Evolutionary conservation across 2,329 filamentous ascomycete species (phyloP), one percentile per base, ranked within the genome.

Genomic region (Colletotrichum endophyticum): DNA sequence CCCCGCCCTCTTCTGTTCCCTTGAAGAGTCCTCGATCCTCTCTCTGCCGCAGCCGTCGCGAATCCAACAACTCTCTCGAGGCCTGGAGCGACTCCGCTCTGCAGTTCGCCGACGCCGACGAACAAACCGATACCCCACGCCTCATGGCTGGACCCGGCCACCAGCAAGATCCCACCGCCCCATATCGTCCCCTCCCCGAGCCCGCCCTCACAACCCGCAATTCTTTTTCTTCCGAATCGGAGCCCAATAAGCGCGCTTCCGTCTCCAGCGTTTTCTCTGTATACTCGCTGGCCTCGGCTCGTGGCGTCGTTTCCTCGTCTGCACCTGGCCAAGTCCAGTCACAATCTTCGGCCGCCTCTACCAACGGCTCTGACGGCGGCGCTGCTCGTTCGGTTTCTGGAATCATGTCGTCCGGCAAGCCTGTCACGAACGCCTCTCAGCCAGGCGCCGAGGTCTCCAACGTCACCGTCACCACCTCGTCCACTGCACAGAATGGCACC

Each of bases 251-350:
- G 80, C 92, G 94, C 67, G 88, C 94, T 82, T 96, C 94, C 28
- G 90, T 94, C 76, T 95, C 93, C 9, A 96, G 94, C 2, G 86
- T 95, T 69, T 94, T 94, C 81, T 96, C 94, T 1, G 86, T 95
- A 67, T 94, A 94, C 81, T 95, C 94, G 36, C 85, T 94, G 28
- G 91, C 91, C 61, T 94, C 93, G 8, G 91, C 88, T 70, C 90
- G 90, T 62, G 89, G 88, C 36, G 86, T 88, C 32, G 75, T 82
- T 19, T 83, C 86, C 72, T 90, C 89, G 78, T 94, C 93, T 5
- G 91, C 88, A 70, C 90, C 89, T 59, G 89, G 88, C 34, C 85
- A 88, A 25, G 77, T 82, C n/a, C 84, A 53, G 44, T 53, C 44
- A 53, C 44, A 86, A 72, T 90, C 89, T 79, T 89, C 90, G 22